Evolutionary conservation across 1,284 basidiomycete genomes (phyloP).

Genomic region (Neonothopanus nambi): DNA sequence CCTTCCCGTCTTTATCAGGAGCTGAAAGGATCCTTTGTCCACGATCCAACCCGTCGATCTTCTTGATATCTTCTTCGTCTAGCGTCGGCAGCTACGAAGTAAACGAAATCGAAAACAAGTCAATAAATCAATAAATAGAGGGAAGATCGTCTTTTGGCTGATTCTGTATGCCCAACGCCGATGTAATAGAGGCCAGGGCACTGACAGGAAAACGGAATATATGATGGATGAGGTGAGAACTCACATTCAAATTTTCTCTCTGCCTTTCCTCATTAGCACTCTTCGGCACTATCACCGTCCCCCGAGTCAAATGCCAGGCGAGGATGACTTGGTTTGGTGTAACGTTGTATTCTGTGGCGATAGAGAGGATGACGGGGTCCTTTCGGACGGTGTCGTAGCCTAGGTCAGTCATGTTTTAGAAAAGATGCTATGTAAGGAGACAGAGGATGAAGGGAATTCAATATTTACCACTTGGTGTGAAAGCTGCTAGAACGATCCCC

Average conservation of each 20-base stretch:
- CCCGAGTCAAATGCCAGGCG: slow-evolving; percentile 47
- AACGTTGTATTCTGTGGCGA: slow-evolving; percentile 42
- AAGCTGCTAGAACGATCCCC: slow-evolving; percentile 24
- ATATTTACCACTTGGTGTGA: slow-evolving; percentile 23
- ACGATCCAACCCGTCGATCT: slow-evolving; percentile 34
- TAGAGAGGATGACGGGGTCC: slow-evolving; percentile 37
- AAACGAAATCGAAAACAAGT: too few relatives aligned
- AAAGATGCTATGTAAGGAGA: neutral
- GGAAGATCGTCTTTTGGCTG: too few relatives aligned
- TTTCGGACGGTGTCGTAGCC: slow-evolving; percentile 40
- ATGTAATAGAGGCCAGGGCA: too few relatives aligned
- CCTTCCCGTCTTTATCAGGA: slow-evolving; percentile 28
- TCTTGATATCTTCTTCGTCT: slow-evolving; percentile 32
- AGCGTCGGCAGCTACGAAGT: slow-evolving; percentile 36
- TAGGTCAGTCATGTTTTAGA: slow-evolving; percentile 13
- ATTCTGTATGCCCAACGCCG: too few relatives aligned
- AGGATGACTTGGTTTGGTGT: slow-evolving; percentile 43
- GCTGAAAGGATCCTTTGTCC: slow-evolving; percentile 34
- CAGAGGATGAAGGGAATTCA: neutral
- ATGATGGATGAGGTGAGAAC: slow-evolving; percentile 4
- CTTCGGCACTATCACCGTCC: slow-evolving; percentile 39
- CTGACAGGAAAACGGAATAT: too few relatives aligned
- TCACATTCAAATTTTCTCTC: slow-evolving; percentile 42
- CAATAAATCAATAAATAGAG: too few relatives aligned
- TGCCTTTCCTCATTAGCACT: slow-evolving; percentile 40